Evolutionary conservation across 164 flowering plant genomes (phyloP).

Genomic region (Nymphaea thermarum): DNA sequence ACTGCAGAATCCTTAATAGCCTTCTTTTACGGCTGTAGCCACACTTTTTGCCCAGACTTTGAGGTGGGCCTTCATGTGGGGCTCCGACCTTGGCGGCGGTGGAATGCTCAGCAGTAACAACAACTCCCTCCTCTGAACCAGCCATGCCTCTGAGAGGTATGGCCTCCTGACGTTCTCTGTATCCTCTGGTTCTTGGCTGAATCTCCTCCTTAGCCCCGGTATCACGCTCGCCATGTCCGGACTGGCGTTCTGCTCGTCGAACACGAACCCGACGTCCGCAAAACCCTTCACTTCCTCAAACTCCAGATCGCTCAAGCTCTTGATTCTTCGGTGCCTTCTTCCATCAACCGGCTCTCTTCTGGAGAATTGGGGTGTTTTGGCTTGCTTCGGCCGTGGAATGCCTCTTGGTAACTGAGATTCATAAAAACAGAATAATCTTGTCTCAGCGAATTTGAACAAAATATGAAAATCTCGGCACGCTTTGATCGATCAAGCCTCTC

Average conservation of each 20-base stretch:
- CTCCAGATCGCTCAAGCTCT: conserved; percentile 42
- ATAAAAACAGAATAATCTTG: no score
- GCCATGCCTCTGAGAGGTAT: conserved; percentile 58
- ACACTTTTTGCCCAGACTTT: conserved; percentile 84
- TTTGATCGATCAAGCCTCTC: no score
- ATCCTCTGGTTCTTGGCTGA: conserved; percentile 5
- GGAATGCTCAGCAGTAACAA: conserved; percentile 25
- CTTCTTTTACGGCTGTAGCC: conserved; percentile 43
- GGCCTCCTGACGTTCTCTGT: conserved; percentile 26
- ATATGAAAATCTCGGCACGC: no score
- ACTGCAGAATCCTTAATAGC: background rate
- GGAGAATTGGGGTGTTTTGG: conserved; percentile 13
- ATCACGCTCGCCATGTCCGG: conserved; percentile 31
- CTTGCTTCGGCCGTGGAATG: conserved; percentile 14
- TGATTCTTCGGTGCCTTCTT: conserved; percentile 16
- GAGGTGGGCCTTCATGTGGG: conserved; percentile 62
- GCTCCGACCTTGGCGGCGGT: conserved; percentile 18
- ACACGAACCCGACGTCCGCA: conserved; percentile 47
- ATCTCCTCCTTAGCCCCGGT: conserved; percentile 34
- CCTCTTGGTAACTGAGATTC: conserved; percentile 4
- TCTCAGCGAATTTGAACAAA: no score
- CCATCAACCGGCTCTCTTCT: conserved; percentile 5
- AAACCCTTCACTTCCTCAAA: conserved; percentile 48
- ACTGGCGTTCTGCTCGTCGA: conserved; percentile 27
- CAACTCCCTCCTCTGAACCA: conserved; percentile 21